phyloP scores from a whole-genome alignment of 192 early-diverging fungal species.

The Backusella mclennaniae region DNA sequence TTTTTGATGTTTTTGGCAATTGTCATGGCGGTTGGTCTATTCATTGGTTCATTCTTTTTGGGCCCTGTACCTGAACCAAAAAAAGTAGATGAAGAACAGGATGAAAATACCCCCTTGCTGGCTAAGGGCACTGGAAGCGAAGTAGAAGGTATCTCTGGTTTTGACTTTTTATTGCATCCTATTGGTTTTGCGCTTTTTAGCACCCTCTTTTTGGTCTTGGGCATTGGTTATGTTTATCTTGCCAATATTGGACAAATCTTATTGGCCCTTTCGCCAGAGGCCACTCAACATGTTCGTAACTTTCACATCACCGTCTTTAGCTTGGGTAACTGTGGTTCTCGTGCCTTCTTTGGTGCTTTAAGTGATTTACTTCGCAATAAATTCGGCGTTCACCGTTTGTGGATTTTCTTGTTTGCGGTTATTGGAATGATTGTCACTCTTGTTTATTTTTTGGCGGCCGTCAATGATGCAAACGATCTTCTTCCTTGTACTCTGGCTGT shows the following conservation, averaged over 20 bases:
- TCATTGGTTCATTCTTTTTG: slow-evolving; percentile 25
- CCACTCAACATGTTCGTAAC: slow-evolving; percentile 23
- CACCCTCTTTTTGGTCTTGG: slow-evolving; percentile 24
- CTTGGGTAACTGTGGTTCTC: slow-evolving; percentile 28
- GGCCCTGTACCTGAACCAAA: slow-evolving; percentile 12
- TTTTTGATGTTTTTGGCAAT: slow-evolving; percentile 28
- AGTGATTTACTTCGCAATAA: slow-evolving; percentile 24
- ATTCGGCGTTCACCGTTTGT: slow-evolving; percentile 32
- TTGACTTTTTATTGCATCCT: slow-evolving; percentile 20
- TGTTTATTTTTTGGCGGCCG: slow-evolving; percentile 13
- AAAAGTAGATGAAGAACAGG: background rate
- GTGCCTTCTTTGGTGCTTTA: slow-evolving; percentile 25
- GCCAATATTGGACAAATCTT: slow-evolving; percentile 28
- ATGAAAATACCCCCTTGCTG: background rate
- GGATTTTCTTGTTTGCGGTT: slow-evolving; percentile 25
- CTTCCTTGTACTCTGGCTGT: slow-evolving; percentile 26
- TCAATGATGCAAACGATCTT: slow-evolving; percentile 11
- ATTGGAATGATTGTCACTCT: slow-evolving; percentile 4
- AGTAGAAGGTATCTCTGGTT: slow-evolving; percentile 12
- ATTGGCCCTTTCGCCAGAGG: background rate
- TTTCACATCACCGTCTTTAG: slow-evolving; percentile 26
- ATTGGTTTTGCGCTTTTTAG: slow-evolving; percentile 22
- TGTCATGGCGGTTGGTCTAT: slow-evolving; percentile 10
- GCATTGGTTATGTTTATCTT: slow-evolving; percentile 30
- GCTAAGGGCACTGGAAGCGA: background rate